Evolutionary conservation across 106 monocot genomes (phyloP).

Genomic region (Acorus calamus): DNA sequence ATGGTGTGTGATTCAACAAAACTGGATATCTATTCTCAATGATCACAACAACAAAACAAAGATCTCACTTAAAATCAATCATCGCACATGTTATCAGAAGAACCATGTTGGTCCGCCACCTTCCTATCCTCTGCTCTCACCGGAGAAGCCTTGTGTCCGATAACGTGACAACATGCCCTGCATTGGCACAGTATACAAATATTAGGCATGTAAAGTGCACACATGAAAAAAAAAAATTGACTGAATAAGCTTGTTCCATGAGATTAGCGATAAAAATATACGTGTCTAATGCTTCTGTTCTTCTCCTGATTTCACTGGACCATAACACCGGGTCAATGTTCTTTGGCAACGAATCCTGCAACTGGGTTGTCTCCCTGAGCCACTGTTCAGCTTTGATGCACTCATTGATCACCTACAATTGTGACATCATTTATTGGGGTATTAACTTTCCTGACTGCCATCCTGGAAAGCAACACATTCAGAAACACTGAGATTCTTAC

Average conservation of each 20-base stretch:
- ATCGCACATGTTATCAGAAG: slow-evolving; percentile 10
- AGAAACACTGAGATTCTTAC: slow-evolving; percentile 9
- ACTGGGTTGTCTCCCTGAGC: slow-evolving; percentile 61
- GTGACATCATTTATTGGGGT: not conserved
- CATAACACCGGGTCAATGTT: slow-evolving; percentile 55
- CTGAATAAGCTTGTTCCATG: not conserved
- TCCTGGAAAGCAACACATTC: too few relatives aligned
- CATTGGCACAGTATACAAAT: not conserved
- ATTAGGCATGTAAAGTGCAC: not conserved
- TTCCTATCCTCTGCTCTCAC: slow-evolving; percentile 31
- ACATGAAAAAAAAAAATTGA: not conserved
- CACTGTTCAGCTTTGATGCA: slow-evolving; percentile 76
- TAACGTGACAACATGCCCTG: slow-evolving; percentile 41
- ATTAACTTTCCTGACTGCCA: too few relatives aligned
- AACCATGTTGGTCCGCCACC: slow-evolving; percentile 12
- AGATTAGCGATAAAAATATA: slow-evolving; percentile 7
- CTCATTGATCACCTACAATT: slow-evolving; percentile 45
- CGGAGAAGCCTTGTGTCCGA: slow-evolving; percentile 22
- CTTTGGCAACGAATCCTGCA: slow-evolving; percentile 57
- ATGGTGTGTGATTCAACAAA: too few relatives aligned
- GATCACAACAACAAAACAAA: too few relatives aligned
- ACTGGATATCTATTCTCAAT: too few relatives aligned
- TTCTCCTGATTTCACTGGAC: slow-evolving; percentile 62
- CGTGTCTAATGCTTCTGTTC: slow-evolving; percentile 45
- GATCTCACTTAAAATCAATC: slow-evolving; percentile 9